A percentile compares a stretch with the other conserved stretches of the same genome.
These are phyloP conservation scores for Tarenaya hassleriana DNA, from an alignment of 345 rosid genomes.

Conservation along the genomic window DNA sequence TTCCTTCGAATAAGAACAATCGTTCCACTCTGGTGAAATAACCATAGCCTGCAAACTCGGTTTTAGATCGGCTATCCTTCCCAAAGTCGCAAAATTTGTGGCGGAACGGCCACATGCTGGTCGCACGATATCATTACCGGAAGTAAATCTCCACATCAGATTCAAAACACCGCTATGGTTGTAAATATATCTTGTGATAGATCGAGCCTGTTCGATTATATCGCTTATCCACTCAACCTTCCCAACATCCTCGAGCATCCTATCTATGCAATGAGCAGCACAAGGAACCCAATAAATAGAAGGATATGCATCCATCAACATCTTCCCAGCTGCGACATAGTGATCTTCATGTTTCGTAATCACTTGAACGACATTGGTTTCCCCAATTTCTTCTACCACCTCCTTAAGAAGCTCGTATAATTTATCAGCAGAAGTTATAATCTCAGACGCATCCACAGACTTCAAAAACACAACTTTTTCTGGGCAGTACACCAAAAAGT, in stretches of 20 bases:
- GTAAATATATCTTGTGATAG: slow-evolving; percentile 73
- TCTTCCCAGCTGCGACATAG: slow-evolving; percentile 51
- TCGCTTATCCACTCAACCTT: slow-evolving; percentile 49
- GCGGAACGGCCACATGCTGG: slow-evolving; percentile 53
- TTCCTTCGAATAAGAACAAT: slow-evolving; percentile 59
- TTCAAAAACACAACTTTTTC: slow-evolving; percentile 62
- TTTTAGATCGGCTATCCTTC: slow-evolving; percentile 48
- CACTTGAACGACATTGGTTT: slow-evolving; percentile 66
- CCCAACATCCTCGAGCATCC: slow-evolving; percentile 68
- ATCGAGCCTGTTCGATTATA: slow-evolving; percentile 64
- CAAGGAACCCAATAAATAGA: slow-evolving; percentile 86
- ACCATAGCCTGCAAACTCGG: slow-evolving; percentile 72
- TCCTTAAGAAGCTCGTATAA: slow-evolving; percentile 55
- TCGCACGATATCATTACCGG: slow-evolving; percentile 65
- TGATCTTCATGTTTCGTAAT: slow-evolving; percentile 61
- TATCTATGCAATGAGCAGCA: slow-evolving; percentile 58
- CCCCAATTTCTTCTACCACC: slow-evolving; percentile 79
- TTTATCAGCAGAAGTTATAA: slow-evolving; percentile 43
- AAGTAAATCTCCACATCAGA: slow-evolving; percentile 63
- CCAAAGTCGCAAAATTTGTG: slow-evolving; percentile 61
- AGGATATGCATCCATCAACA: slow-evolving; percentile 58
- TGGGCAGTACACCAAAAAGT: slow-evolving; percentile 56
- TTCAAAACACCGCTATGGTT: slow-evolving; percentile 64
- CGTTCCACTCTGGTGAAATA: slow-evolving; percentile 81
- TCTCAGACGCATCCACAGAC: slow-evolving; percentile 53